A percentile compares a stretch with the other conserved stretches of the same genome.
Evolutionary conservation across 257 asterid genomes (phyloP).

Genomic region (Ehretia macrophylla): DNA sequence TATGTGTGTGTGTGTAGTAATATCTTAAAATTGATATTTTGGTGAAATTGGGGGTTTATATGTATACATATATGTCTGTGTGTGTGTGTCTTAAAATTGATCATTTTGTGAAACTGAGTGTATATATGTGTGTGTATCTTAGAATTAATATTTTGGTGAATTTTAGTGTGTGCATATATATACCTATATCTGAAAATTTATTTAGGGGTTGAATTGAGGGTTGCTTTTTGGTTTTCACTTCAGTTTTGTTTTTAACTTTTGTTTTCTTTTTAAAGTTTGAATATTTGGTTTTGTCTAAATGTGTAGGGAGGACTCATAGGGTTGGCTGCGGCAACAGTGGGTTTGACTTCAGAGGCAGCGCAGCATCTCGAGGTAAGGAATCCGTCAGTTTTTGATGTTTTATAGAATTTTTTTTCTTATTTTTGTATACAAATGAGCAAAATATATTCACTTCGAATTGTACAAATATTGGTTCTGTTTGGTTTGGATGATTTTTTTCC

Average conservation of each 20-base stretch:
- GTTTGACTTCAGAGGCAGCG: constrained; percentile 84
- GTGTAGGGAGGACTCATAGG: constrained; percentile 95
- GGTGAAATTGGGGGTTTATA: neutral
- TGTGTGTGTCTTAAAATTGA: too few relatives aligned
- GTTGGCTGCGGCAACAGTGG: constrained; percentile 97
- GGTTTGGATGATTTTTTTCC: neutral
- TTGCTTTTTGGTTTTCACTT: neutral
- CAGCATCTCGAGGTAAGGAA: constrained; percentile 88
- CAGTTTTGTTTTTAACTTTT: neutral
- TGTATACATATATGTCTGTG: too few relatives aligned
- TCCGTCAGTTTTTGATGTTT: neutral
- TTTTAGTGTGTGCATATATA: too few relatives aligned
- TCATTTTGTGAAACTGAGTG: too few relatives aligned
- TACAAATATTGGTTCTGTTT: neutral
- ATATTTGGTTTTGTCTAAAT: constrained; percentile 12
- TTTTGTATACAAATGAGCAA: neutral
- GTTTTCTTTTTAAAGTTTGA: neutral
- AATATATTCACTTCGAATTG: too few relatives aligned
- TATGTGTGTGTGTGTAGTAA: too few relatives aligned
- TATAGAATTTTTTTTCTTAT: neutral
- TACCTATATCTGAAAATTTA: neutral
- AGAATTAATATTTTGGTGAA: too few relatives aligned
- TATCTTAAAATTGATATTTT: neutral
- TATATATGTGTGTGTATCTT: too few relatives aligned
- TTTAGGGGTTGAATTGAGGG: neutral